These are phyloP conservation scores for Zancudomyces culisetae DNA, from an alignment of 371 early-diverging fungal genomes.

Conservation along the genomic window DNA sequence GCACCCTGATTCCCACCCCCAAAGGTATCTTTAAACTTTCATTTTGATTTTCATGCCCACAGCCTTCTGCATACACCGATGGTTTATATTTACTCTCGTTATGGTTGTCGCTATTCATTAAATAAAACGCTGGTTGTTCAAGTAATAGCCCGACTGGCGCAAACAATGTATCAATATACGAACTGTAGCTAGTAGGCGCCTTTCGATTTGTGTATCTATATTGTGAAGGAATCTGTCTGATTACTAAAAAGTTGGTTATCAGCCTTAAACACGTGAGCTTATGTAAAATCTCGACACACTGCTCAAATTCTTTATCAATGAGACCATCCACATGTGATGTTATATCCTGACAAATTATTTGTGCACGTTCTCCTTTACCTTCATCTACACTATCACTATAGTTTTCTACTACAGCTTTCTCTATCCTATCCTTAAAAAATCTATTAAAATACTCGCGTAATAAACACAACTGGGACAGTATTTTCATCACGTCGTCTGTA, in stretches of 20 bases:
- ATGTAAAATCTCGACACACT: neutral
- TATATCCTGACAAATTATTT: neutral
- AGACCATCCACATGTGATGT: neutral
- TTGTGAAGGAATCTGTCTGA: conserved; percentile 1
- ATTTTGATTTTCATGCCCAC: neutral
- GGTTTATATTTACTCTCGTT: neutral
- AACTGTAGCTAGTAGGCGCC: neutral
- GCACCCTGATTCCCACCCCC: neutral
- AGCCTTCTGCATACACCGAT: neutral
- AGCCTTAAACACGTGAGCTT: neutral
- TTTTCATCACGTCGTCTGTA: too few relatives aligned
- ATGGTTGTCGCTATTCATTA: neutral
- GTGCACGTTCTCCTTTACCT: neutral
- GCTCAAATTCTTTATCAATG: neutral
- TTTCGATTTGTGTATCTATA: conserved; percentile 1
- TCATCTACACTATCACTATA: neutral
- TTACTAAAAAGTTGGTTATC: neutral
- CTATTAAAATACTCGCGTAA: too few relatives aligned
- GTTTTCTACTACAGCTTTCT: neutral
- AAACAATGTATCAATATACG: too few relatives aligned
- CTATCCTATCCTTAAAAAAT: too few relatives aligned
- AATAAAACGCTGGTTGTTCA: too few relatives aligned
- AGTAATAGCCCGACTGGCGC: too few relatives aligned
- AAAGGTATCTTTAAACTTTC: neutral
- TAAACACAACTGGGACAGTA: too few relatives aligned